Conservation (phyloP, 225 moss, liverwort and hornwort species). For the Pleurozium schreberi region DNA sequence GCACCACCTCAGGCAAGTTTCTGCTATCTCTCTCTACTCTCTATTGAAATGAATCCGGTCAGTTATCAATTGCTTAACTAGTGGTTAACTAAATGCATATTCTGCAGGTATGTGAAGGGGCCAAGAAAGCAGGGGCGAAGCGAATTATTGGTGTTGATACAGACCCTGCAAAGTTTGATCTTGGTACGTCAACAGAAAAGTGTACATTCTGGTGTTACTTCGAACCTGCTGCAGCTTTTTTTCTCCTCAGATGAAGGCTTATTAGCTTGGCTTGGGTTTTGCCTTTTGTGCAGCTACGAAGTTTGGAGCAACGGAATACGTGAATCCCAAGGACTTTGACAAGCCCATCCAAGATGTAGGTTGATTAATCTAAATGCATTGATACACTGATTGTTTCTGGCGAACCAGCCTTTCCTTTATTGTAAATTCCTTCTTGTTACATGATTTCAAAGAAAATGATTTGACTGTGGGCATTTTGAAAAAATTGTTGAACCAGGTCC, state of each 20-base stretch:
- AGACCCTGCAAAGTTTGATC: constrained; percentile 48
- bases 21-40: not conserved
- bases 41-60: not conserved
- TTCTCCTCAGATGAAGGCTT: not conserved
- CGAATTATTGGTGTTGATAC: constrained; percentile 79
- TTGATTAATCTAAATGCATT: not conserved
- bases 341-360: constrained; percentile 83
- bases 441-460: not conserved
- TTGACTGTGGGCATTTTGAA: not conserved
- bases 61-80: not conserved
- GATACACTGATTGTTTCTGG: not conserved
- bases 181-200: constrained; percentile 23
- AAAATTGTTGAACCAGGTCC: constrained; percentile 37
- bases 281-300: constrained; percentile 24
- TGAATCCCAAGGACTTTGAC: constrained; percentile 76
- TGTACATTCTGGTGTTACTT: not conserved
- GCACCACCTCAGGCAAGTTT: constrained; percentile 46
- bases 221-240: not conserved
- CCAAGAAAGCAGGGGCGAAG: constrained; percentile 75
- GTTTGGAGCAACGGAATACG: constrained; percentile 67
- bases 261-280: not conserved
- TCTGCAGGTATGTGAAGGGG: constrained; percentile 75
- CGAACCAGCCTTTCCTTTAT: not conserved
- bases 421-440: not conserved
- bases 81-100: not conserved